Evolutionary conservation across 768 basidiomycete species (phyloP).

Genomic region (Piloderma croceum): DNA sequence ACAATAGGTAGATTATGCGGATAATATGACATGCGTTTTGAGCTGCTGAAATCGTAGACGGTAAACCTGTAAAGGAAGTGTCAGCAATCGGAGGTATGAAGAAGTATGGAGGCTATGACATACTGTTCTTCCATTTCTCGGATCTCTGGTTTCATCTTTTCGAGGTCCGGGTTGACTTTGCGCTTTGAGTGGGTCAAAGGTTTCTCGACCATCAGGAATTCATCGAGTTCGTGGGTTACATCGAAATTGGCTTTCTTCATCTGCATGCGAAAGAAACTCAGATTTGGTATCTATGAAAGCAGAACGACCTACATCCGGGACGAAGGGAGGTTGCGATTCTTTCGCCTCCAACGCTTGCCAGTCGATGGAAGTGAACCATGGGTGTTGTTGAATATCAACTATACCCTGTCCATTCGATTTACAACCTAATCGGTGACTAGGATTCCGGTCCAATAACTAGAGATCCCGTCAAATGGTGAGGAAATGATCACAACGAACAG

Average conservation of each 20-base stretch:
- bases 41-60: constrained; percentile 75
- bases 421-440: constrained; percentile 76
- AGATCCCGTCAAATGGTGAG: constrained; percentile 11
- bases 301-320: constrained; percentile 74
- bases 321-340: constrained; percentile 71
- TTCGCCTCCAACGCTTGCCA: constrained; percentile 78
- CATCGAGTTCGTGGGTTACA: constrained; percentile 93
- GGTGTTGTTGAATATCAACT: constrained; percentile 71
- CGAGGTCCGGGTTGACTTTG: constrained; percentile 78
- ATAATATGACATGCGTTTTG: constrained; percentile 79
- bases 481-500: constrained; percentile 3
- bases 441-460: constrained; percentile 83
- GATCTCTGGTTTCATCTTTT: constrained; percentile 87
- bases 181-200: constrained; percentile 93
- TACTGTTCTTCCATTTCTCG: constrained; percentile 92
- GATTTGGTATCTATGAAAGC: background rate
- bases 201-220: constrained; percentile 95
- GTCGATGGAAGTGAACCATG: constrained; percentile 80
- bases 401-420: constrained; percentile 62
- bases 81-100: constrained; percentile 2
- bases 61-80: constrained; percentile 57
- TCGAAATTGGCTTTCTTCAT: constrained; percentile 98
- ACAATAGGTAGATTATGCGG: constrained; percentile 69
- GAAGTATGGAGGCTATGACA: constrained; percentile 22
- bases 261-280: constrained; percentile 35